A percentile compares a stretch with the other conserved stretches of the same genome.
phyloP scores from a whole-genome alignment of 208 protist species.

The Wallacemonas sp. region DNA sequence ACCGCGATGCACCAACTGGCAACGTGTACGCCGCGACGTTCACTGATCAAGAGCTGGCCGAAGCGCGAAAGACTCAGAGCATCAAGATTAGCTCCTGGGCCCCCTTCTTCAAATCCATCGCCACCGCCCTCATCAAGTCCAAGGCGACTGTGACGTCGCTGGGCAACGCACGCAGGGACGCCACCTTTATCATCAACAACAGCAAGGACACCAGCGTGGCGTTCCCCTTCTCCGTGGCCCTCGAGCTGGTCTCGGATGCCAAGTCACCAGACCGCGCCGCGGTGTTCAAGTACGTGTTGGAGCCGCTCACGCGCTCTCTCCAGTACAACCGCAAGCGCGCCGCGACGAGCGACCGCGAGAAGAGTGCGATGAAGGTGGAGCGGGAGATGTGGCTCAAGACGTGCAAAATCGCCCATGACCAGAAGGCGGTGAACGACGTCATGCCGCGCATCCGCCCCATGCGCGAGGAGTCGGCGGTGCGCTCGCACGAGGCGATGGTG shows the following conservation, averaged over 20 bases:
- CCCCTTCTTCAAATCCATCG: conserved; percentile 87
- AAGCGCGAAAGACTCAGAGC: conserved; percentile 50
- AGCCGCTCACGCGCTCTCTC: conserved; percentile 55
- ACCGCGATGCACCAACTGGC: conserved; percentile 44
- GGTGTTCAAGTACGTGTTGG: conserved; percentile 63
- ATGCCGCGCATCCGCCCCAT: conserved; percentile 66
- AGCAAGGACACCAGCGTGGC: conserved; percentile 55
- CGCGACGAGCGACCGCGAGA: conserved; percentile 22
- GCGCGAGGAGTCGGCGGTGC: conserved; percentile 62
- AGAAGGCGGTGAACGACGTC: conserved; percentile 37
- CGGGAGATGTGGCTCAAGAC: conserved; percentile 36
- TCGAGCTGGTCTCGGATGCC: conserved; percentile 57
- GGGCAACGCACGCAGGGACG: conserved; percentile 32
- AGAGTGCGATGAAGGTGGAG: conserved; percentile 33
- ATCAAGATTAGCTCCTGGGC: conserved; percentile 63
- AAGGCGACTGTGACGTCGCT: conserved; percentile 46
- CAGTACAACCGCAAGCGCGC: conserved; percentile 32
- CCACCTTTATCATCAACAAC: conserved; percentile 60
- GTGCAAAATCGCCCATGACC: conserved; percentile 32
- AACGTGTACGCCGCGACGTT: conserved; percentile 64
- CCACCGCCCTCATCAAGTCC: conserved; percentile 69
- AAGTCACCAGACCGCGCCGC: conserved; percentile 16
- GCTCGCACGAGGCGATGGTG: conserved; percentile 55
- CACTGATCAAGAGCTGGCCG: conserved; percentile 62
- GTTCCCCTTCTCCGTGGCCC: conserved; percentile 52